phyloP scores from a whole-genome alignment of 495 filamentous ascomycete species.

The Ramalina intermedia region DNA sequence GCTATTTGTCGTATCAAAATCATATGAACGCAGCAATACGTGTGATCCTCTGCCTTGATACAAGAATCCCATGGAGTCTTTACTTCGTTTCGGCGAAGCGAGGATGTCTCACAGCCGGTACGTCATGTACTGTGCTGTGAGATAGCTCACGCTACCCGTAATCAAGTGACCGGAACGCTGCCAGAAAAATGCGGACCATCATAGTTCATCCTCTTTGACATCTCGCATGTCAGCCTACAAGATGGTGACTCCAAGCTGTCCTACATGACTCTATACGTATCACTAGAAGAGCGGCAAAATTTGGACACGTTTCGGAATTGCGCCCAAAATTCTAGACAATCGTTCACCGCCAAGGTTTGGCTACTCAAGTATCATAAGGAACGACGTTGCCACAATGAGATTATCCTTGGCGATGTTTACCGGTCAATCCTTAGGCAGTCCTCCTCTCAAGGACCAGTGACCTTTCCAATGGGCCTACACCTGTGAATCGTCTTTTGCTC shows the following conservation, averaged over 20 bases:
- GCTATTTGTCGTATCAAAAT: background rate
- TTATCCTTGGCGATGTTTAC: too few species aligned
- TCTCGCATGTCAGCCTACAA: background rate
- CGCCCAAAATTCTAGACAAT: too few species aligned
- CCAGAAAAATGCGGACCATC: constrained; percentile 15
- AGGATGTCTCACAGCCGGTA: constrained; percentile 1
- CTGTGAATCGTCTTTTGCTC: too few species aligned
- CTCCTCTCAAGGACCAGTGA: too few species aligned
- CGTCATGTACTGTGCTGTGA: constrained; percentile 11
- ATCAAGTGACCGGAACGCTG: constrained; percentile 2
- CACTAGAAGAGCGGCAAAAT: too few species aligned
- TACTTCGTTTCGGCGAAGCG: background rate
- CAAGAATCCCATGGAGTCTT: constrained; percentile 7
- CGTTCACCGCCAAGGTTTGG: too few species aligned
- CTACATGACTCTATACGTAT: background rate
- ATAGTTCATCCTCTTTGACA: constrained; percentile 17
- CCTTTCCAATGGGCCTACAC: too few species aligned
- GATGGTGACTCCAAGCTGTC: constrained; percentile 17
- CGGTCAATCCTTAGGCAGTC: too few species aligned
- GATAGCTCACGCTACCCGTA: constrained; percentile 2
- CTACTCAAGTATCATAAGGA: too few species aligned
- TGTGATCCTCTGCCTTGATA: constrained; percentile 6
- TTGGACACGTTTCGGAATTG: too few species aligned
- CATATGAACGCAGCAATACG: background rate
- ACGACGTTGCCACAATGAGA: too few species aligned